Percentiles rank a stretch among this genome's conserved stretches.
Conservation (phyloP, 176 grass and related monocot genomes). For the Rhipidocladum racemiflorum region DNA sequence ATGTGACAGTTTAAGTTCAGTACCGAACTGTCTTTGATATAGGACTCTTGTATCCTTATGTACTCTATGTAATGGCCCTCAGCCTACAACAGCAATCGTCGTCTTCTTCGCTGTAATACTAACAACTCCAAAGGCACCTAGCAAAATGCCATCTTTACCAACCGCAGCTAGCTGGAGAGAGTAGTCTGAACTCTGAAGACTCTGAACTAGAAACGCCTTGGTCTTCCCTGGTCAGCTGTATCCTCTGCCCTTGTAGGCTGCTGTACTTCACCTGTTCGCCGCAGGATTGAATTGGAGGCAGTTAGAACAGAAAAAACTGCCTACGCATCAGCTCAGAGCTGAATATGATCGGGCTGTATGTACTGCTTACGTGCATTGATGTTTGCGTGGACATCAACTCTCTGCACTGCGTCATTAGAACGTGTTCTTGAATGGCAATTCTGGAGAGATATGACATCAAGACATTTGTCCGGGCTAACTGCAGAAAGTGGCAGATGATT, state of each 20-base stretch:
- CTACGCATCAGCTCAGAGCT: not conserved
- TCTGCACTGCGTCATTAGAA: conserved; percentile 49
- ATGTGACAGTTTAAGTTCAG: too few species aligned
- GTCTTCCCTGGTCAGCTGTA: conserved; percentile 32
- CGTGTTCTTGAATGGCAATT: conserved; percentile 43
- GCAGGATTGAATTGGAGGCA: conserved; percentile 7
- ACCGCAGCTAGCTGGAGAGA: not conserved
- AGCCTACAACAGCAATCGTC: too few species aligned
- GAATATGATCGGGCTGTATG: not conserved
- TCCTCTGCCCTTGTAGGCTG: conserved; percentile 51
- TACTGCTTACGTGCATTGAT: conserved; percentile 61
- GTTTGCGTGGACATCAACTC: conserved; percentile 58
- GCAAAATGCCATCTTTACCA: not conserved
- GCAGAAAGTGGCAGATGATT: conserved; percentile 1
- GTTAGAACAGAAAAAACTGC: conserved; percentile 3
- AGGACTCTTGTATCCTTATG: too few species aligned
- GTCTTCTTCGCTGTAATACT: not conserved
- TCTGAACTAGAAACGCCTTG: not conserved
- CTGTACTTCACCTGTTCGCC: conserved; percentile 48
- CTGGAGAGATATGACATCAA: conserved; percentile 47
- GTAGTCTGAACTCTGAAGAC: not conserved
- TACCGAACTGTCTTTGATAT: too few species aligned
- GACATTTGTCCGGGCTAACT: conserved; percentile 50
- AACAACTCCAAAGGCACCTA: not conserved
- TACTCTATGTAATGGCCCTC: too few species aligned